Base-by-base conservation (phyloP, 306 rosid species). In the Quercus berberidifolia region DNA sequence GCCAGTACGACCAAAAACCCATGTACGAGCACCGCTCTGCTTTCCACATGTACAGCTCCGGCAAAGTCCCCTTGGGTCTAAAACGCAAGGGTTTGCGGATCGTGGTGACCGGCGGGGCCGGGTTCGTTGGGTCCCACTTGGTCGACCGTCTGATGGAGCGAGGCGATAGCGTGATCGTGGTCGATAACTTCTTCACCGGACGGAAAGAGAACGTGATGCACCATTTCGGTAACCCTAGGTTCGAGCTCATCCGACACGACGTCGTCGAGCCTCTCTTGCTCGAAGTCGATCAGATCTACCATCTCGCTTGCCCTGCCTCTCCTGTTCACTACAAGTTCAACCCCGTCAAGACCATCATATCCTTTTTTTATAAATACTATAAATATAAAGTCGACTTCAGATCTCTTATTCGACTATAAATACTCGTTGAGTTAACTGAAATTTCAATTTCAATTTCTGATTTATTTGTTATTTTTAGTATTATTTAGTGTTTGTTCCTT, bases 281-380 rank as follows among this genome's bases (percentile, higher is more conserved):
- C 12, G 98, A 94, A 74, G 98, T 94, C 7, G 98, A 94, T 73
- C 98, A 94, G 97, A 94, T 94, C 98, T 92, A 94, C 82, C 98
- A 92, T 70, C 92, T 94, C 14, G 98, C 98, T 30, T 94, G 98
- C 85, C 98, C 98, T 19, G 98, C 98, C 51, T 91, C 98, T 55
- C 98, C 98, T 6, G 98, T 94, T 10, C 98, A 94, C 54, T 94
- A 92, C 89, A 92, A 94, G 79, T 94, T 94, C 93, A 94, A 94
- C 89, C 98, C 98, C 1, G 98, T 94, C 77, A 94, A 94, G 85
- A 94, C 98, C 4, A 94, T 94, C 73, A 94, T 94, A 94, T 94
- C 98, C 98, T 94, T 88, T 83, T 55, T 6, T 6, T 1, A 38
- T 38, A 8, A 41, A 41, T 41, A 41, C 11, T 41, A 41, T 41